These are phyloP conservation scores for Suhomyces canberraensis DNA, from an alignment of 805 yeast genomes.

Conservation along the genomic window DNA sequence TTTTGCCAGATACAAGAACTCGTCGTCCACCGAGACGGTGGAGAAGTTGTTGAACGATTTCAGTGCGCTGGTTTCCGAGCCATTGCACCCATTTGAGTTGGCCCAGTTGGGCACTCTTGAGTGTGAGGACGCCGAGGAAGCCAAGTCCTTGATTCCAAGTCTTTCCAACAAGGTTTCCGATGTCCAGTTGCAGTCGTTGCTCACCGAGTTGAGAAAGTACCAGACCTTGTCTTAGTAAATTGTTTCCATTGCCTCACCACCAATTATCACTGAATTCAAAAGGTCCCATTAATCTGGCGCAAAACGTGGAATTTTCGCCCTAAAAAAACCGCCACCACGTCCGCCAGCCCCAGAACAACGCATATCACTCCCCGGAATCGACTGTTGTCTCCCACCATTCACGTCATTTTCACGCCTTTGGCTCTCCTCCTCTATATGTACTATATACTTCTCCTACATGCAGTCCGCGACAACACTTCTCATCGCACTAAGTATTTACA, in stretches of 20 bases:
- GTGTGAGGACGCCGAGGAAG: constrained; percentile 97
- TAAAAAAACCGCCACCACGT: background rate
- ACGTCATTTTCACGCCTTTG: background rate
- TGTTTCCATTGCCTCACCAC: no score
- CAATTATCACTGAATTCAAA: no score
- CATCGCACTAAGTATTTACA: background rate
- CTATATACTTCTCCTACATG: constrained; percentile 1
- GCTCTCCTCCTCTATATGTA: background rate
- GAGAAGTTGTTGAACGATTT: constrained; percentile 82
- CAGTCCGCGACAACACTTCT: constrained; percentile 1
- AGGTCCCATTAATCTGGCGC: no score
- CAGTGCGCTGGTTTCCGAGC: constrained; percentile 42
- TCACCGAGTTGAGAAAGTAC: constrained; percentile 77
- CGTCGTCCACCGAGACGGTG: constrained; percentile 89
- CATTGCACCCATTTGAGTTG: constrained; percentile 89
- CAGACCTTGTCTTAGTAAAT: constrained; percentile 35
- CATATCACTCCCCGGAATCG: background rate
- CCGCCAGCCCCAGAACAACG: background rate
- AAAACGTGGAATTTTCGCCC: no score
- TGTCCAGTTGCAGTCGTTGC: constrained; percentile 78
- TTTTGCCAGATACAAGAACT: constrained; percentile 88
- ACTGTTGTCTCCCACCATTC: background rate
- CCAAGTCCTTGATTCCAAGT: constrained; percentile 90
- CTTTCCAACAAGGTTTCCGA: constrained; percentile 77
- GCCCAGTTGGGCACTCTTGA: constrained; percentile 89